Percentiles rank a stretch among this genome's conserved stretches.
Conservation (phyloP, 129 eudicot species). For the Cynara cardunculus region DNA sequence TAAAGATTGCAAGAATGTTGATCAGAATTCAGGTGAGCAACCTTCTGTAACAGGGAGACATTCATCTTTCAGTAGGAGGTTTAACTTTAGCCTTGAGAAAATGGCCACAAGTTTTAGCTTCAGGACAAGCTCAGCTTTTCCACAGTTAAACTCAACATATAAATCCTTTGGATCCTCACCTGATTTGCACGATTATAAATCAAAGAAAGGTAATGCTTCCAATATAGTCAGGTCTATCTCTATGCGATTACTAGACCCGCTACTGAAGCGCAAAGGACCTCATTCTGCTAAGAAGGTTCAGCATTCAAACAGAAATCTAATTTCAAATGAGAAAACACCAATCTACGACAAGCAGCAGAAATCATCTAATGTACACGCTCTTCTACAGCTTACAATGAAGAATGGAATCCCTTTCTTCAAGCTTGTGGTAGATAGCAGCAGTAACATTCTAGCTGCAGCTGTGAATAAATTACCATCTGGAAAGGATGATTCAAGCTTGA, state of each 20-base stretch:
- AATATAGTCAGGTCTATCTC: conserved; percentile 49
- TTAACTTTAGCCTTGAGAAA: conserved; percentile 51
- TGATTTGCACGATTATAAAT: conserved; percentile 17
- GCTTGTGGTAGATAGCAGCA: conserved; percentile 44
- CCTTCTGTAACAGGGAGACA: conserved; percentile 31
- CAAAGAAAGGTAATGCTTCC: conserved; percentile 25
- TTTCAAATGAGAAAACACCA: background rate
- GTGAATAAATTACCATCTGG: conserved; percentile 48
- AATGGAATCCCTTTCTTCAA: conserved; percentile 61
- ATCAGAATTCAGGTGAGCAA: conserved; percentile 5
- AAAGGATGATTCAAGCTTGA: conserved; percentile 52
- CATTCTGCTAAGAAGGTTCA: conserved; percentile 28
- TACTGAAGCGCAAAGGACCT: conserved; percentile 43
- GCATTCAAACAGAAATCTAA: conserved; percentile 11
- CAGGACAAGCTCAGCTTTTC: conserved; percentile 37
- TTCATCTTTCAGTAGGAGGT: conserved; percentile 44
- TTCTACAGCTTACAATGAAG: conserved; percentile 59
- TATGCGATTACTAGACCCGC: conserved; percentile 58
- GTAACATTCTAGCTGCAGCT: conserved; percentile 53
- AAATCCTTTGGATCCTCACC: conserved; percentile 16
- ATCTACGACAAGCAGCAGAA: conserved; percentile 17
- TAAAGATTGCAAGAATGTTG: conserved; percentile 21
- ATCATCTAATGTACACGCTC: conserved; percentile 43
- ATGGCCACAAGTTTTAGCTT: conserved; percentile 55
- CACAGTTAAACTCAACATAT: conserved; percentile 36